phyloP scores from a whole-genome alignment of 2,329 filamentous ascomycete species.

The Pseudocercospora ulei region DNA sequence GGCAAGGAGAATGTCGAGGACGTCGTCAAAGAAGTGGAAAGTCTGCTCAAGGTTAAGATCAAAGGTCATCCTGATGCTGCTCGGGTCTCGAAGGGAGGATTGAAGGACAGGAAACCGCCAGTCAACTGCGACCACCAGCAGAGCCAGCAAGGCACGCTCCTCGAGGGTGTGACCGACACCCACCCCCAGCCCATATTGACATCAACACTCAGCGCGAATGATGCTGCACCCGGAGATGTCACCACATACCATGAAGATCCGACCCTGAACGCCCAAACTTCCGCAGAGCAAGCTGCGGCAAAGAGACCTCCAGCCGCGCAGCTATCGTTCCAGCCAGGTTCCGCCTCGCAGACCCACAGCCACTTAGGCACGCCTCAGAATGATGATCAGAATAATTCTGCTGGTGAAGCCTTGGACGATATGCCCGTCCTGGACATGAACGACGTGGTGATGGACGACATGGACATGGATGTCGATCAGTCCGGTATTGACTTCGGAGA shows the following conservation, averaged over 20 bases:
- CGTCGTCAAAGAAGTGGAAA: constrained; percentile 65
- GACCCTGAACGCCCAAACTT: constrained; percentile 7
- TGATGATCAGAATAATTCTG: constrained; percentile 7
- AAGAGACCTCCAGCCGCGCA: constrained; percentile 8
- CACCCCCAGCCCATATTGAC: constrained; percentile 34
- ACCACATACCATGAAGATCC: constrained; percentile 16
- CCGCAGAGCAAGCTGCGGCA: constrained; percentile 1
- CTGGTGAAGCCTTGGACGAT: constrained; percentile 36
- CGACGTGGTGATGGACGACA: constrained; percentile 23
- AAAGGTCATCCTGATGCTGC: constrained; percentile 37
- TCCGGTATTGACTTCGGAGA: constrained; percentile 19
- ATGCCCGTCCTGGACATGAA: constrained; percentile 21
- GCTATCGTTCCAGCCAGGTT: constrained; percentile 1
- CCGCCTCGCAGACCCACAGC: constrained; percentile 2
- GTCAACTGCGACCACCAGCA: constrained; percentile 13
- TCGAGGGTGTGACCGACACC: constrained; percentile 9
- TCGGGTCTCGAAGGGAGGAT: constrained; percentile 32
- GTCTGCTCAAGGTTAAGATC: constrained; percentile 54
- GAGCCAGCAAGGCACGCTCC: constrained; percentile 11
- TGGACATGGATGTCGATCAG: constrained; percentile 23
- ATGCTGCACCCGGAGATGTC: not conserved
- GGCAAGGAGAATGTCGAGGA: constrained; percentile 54
- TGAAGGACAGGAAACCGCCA: constrained; percentile 28
- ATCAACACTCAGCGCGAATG: constrained; percentile 46
- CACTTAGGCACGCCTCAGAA: constrained; percentile 1